phyloP scores from a whole-genome alignment of 2,329 filamentous ascomycete species.

The Aureobasidium sp. region DNA sequence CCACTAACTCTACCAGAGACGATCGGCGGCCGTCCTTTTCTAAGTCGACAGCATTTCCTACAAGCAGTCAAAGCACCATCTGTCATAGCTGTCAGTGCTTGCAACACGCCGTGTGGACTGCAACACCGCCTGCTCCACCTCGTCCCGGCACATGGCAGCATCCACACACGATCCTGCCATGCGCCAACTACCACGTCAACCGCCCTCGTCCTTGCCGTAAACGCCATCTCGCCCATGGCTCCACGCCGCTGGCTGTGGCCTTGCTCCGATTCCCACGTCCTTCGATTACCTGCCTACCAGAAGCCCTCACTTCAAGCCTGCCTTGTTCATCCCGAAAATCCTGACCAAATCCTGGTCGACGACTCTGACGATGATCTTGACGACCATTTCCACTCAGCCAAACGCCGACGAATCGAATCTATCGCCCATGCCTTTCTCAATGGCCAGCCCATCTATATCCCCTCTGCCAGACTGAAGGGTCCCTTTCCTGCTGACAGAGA shows the following conservation, averaged over 20 bases:
- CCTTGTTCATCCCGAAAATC: not conserved
- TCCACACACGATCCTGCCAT: not conserved
- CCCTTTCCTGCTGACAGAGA: slow-evolving; percentile 43
- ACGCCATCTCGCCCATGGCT: slow-evolving; percentile 4
- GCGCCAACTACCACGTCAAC: not conserved
- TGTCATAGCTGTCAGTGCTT: slow-evolving; percentile 7
- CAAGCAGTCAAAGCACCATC: slow-evolving; percentile 1
- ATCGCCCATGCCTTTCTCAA: slow-evolving; percentile 53
- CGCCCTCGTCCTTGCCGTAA: not conserved
- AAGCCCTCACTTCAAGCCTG: not conserved
- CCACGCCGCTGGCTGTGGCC: slow-evolving; percentile 18
- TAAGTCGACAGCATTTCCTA: not conserved
- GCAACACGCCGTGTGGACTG: not conserved
- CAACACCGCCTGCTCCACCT: not conserved
- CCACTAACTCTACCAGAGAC: not conserved
- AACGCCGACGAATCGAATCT: slow-evolving; percentile 50
- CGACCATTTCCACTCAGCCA: slow-evolving; percentile 40
- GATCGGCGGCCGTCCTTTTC: slow-evolving; percentile 1
- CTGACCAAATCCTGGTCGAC: slow-evolving; percentile 46
- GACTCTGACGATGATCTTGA: slow-evolving; percentile 53
- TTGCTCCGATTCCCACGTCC: slow-evolving; percentile 14
- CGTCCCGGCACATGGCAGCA: not conserved
- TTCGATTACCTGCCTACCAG: slow-evolving; percentile 10
- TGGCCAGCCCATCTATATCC: slow-evolving; percentile 49
- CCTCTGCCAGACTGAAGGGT: slow-evolving; percentile 55